These are phyloP conservation scores for Fraxinus paxiana DNA, from an alignment of 305 asterid species.

Conservation along the genomic window DNA sequence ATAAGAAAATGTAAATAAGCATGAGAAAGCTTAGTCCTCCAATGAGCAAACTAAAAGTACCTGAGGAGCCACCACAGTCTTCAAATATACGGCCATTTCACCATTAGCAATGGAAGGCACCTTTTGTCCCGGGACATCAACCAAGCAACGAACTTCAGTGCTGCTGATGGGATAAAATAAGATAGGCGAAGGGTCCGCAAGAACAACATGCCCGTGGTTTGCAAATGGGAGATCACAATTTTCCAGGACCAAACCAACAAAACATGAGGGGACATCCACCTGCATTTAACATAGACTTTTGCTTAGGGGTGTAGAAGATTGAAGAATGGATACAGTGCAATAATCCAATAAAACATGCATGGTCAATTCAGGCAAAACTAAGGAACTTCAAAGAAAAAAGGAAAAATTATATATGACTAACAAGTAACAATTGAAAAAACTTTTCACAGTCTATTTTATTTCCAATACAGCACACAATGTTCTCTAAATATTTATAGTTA, in stretches of 20 bases:
- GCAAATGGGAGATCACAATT: constrained; percentile 25
- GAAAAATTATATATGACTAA: not conserved
- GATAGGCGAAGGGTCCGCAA: constrained; percentile 24
- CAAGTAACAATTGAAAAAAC: not conserved
- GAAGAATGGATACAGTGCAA: not conserved
- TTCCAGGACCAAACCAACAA: constrained; percentile 20
- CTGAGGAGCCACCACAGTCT: constrained; percentile 26
- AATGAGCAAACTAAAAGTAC: not conserved
- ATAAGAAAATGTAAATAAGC: not conserved
- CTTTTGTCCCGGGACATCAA: constrained; percentile 29
- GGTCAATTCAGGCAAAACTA: not conserved
- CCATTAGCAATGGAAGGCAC: constrained; percentile 30
- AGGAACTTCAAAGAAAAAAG: not conserved
- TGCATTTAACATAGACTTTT: not conserved
- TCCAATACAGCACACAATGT: not conserved
- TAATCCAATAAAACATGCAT: not conserved
- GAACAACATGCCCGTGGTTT: constrained; percentile 27
- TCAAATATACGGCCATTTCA: constrained; percentile 22
- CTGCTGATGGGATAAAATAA: constrained; percentile 27
- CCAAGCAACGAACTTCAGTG: constrained; percentile 24
- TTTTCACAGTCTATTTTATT: not conserved
- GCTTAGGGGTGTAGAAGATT: not conserved
- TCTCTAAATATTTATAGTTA: not conserved
- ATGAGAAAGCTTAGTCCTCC: not conserved
- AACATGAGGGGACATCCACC: constrained; percentile 21